Evolutionary conservation across 306 rosid species (phyloP).

Genomic region (Pyrus pyrifolia): DNA sequence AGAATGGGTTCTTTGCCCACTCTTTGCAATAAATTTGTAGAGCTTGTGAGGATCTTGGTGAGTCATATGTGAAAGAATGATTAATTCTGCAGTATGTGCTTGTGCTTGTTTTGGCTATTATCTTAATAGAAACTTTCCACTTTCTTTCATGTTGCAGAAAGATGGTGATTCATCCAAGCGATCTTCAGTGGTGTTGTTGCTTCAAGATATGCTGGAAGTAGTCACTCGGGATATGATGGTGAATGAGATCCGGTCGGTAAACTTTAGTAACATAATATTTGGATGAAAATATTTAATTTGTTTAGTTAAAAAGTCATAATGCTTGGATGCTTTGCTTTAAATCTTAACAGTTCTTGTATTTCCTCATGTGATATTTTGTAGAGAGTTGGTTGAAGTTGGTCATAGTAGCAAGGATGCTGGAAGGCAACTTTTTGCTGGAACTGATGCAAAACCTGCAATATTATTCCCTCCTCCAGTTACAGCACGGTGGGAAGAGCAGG

Average conservation of each 20-base stretch:
- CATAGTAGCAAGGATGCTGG: conserved; percentile 78
- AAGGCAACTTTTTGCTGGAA: conserved; percentile 92
- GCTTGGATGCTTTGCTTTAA: background rate
- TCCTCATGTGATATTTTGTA: conserved; percentile 28
- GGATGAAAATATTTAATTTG: background rate
- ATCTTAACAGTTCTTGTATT: conserved; percentile 10
- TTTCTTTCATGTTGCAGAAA: conserved; percentile 55
- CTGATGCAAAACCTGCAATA: conserved; percentile 71
- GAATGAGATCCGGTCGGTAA: conserved; percentile 70
- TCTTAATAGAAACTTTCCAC: conserved; percentile 14
- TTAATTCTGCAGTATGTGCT: conserved; percentile 14
- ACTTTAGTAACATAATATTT: conserved; percentile 14
- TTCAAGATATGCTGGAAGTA: conserved; percentile 96
- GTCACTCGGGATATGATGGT: conserved; percentile 96
- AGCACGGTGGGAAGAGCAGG: conserved; percentile 99
- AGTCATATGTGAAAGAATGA: conserved; percentile 25
- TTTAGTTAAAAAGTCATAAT: background rate
- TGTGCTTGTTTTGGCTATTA: conserved; percentile 12
- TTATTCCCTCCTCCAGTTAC: conserved; percentile 71
- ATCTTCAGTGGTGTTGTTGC: conserved; percentile 63
- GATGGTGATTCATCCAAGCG: conserved; percentile 53
- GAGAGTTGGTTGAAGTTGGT: conserved; percentile 83
- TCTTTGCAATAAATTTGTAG: conserved; percentile 78
- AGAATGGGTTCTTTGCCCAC: conserved; percentile 80
- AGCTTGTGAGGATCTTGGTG: conserved; percentile 87